phyloP scores from a whole-genome alignment of 108 stramenopile species.

The Skeletonema marinoi region DNA sequence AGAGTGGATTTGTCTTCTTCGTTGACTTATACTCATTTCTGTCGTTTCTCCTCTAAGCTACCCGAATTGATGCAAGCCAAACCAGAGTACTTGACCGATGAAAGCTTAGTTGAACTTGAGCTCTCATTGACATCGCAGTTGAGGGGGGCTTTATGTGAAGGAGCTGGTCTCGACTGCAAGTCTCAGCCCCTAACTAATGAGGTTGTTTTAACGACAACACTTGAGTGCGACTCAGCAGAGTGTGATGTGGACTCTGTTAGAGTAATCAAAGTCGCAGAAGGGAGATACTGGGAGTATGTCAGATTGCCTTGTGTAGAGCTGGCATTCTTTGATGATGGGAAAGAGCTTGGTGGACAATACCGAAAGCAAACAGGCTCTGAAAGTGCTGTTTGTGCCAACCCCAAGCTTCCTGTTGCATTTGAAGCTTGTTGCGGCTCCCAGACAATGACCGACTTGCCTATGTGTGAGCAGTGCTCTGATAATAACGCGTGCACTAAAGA shows the following conservation, averaged over 20 bases:
- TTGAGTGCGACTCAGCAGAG: slow-evolving; percentile 55
- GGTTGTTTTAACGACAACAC: slow-evolving; percentile 44
- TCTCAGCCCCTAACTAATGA: slow-evolving; percentile 35
- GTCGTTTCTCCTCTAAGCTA: slow-evolving; percentile 27
- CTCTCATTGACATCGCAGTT: slow-evolving; percentile 35
- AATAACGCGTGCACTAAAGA: slow-evolving; percentile 1
- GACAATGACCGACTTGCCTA: neutral
- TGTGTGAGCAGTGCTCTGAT: slow-evolving; percentile 5
- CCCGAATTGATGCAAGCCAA: slow-evolving; percentile 53
- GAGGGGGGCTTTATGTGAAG: slow-evolving; percentile 46
- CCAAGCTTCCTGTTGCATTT: slow-evolving; percentile 20
- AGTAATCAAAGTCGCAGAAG: slow-evolving; percentile 52
- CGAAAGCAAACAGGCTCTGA: slow-evolving; percentile 4
- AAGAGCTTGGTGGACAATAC: slow-evolving; percentile 39
- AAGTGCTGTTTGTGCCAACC: slow-evolving; percentile 36
- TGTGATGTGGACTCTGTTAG: slow-evolving; percentile 63
- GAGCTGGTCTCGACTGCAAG: slow-evolving; percentile 7
- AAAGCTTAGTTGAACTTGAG: slow-evolving; percentile 31
- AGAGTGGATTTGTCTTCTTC: slow-evolving; percentile 4
- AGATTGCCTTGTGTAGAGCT: slow-evolving; percentile 64
- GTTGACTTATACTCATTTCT: slow-evolving; percentile 9
- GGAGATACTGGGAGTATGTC: slow-evolving; percentile 68
- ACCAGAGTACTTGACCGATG: slow-evolving; percentile 23
- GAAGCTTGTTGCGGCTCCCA: neutral
- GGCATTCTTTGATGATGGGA: slow-evolving; percentile 56